phyloP scores from a whole-genome alignment of 2,329 filamentous ascomycete genomes.

The Cyphellophora attinorum region DNA sequence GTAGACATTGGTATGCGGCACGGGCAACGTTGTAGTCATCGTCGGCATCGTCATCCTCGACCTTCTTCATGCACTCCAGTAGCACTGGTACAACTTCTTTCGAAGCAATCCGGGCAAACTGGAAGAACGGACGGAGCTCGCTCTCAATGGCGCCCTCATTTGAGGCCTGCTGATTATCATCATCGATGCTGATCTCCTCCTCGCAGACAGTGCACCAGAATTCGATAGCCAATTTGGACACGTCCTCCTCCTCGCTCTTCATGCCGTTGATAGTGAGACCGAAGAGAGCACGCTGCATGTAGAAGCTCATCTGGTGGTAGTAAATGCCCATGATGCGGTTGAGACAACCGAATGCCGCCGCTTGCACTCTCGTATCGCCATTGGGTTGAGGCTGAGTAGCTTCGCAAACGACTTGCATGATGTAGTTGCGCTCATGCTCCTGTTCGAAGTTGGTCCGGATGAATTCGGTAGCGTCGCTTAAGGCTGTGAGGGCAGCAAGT shows the following conservation, averaged over 20 bases:
- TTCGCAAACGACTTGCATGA: conserved; percentile 99
- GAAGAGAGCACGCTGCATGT: conserved; percentile 99
- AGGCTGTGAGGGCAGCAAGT: conserved; percentile 81
- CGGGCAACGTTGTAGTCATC: conserved; percentile 97
- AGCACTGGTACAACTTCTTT: conserved; percentile 91
- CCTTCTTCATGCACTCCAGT: conserved; percentile 79
- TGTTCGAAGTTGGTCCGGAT: conserved; percentile 98
- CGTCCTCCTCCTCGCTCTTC: conserved; percentile 96
- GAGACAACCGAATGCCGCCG: conserved; percentile 90
- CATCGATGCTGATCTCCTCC: conserved; percentile 95
- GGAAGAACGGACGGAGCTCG: conserved; percentile 85
- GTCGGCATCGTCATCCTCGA: conserved; percentile 92
- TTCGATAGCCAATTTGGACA: conserved; percentile 93
- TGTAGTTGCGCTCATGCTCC: conserved; percentile 98
- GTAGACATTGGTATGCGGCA: conserved; percentile 90
- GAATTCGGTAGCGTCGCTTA: conserved; percentile 95
- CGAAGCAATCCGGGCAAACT: conserved; percentile 87
- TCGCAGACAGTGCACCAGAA: conserved; percentile 99
- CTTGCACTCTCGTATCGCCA: conserved; percentile 88
- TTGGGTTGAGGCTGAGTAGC: conserved; percentile 88
- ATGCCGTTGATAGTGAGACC: conserved; percentile 95
- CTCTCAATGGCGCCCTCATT: conserved; percentile 68
- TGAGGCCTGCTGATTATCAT: conserved; percentile 74
- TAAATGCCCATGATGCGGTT: conserved; percentile 99
- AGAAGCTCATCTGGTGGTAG: conserved; percentile 99